Evolutionary conservation across 1,284 basidiomycete genomes (phyloP).

Genomic region (Trichosporon coremiiforme): DNA sequence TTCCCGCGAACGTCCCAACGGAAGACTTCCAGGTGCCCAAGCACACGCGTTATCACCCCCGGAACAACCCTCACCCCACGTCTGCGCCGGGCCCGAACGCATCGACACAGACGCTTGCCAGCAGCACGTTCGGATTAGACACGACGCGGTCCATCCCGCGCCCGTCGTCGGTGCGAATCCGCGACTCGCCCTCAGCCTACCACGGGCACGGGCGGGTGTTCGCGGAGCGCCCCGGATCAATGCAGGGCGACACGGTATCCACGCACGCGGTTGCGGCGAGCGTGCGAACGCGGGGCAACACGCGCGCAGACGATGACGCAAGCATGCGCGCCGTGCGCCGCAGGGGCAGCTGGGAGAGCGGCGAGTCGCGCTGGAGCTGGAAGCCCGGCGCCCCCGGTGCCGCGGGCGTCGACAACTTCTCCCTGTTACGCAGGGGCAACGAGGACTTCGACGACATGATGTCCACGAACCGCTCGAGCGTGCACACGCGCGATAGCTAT

Average conservation of each 20-base stretch:
- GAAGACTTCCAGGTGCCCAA: slow-evolving; percentile 65
- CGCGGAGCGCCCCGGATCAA: slow-evolving; percentile 22
- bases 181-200: slow-evolving; percentile 27
- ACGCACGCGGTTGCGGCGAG: slow-evolving; percentile 28
- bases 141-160: slow-evolving; percentile 43
- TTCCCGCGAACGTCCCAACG: background rate
- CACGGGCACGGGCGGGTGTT: slow-evolving; percentile 27
- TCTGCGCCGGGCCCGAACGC: slow-evolving; percentile 89
- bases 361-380: slow-evolving; percentile 50
- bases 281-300: slow-evolving; percentile 25
- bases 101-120: slow-evolving; percentile 86
- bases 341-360: slow-evolving; percentile 45
- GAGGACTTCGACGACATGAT: slow-evolving; percentile 17
- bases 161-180: slow-evolving; percentile 27
- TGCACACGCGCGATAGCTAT: slow-evolving; percentile 29
- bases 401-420: slow-evolving; percentile 19
- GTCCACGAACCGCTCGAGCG: slow-evolving; percentile 20
- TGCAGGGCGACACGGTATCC: slow-evolving; percentile 27
- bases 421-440: slow-evolving; percentile 21
- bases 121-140: slow-evolving; percentile 79
- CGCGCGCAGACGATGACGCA: slow-evolving; percentile 34
- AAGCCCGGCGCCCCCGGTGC: slow-evolving; percentile 23
- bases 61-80: slow-evolving; percentile 89
- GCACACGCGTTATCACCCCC: slow-evolving; percentile 86
- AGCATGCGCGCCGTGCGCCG: slow-evolving; percentile 40